A percentile compares a stretch with the other conserved stretches of the same genome.
These are phyloP conservation scores for Globisporangium okanoganense DNA, from an alignment of 352 stramenopile species.

Conservation along the genomic window DNA sequence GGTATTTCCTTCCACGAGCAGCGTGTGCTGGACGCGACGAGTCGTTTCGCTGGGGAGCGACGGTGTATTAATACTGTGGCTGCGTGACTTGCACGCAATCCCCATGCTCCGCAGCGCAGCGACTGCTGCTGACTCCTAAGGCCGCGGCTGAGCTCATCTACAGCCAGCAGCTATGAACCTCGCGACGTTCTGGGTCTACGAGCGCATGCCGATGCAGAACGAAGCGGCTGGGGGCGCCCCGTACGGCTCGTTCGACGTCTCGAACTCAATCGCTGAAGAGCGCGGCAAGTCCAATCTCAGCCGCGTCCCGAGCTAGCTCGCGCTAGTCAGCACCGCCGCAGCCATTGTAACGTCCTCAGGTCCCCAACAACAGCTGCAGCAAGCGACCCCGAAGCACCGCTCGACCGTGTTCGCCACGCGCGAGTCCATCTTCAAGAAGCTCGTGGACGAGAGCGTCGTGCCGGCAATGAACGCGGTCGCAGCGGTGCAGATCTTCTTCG, in stretches of 20 bases:
- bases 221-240: not conserved
- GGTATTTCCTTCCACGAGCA: too few species aligned
- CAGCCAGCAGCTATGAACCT: constrained; percentile 38
- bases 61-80: too few species aligned
- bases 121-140: not conserved
- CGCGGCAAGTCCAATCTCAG: not conserved
- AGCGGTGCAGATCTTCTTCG: constrained; percentile 14
- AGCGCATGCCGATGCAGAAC: constrained; percentile 28
- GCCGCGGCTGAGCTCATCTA: too few species aligned
- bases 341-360: not conserved
- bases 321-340: too few species aligned
- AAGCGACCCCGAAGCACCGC: constrained; percentile 1
- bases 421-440: constrained; percentile 27
- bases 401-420: constrained; percentile 15
- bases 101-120: too few species aligned
- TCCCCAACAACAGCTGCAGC: constrained; percentile 14
- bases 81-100: too few species aligned
- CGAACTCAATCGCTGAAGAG: constrained; percentile 8
- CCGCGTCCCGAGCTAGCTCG: not conserved
- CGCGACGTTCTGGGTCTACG: constrained; percentile 41
- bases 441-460: constrained; percentile 38
- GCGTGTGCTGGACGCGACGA: too few species aligned
- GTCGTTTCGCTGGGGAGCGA: too few species aligned
- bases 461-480: constrained; percentile 5
- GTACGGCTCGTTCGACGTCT: not conserved